Evolutionary conservation across 208 protist genomes (phyloP).

Genomic region (Lotmaria passim): DNA sequence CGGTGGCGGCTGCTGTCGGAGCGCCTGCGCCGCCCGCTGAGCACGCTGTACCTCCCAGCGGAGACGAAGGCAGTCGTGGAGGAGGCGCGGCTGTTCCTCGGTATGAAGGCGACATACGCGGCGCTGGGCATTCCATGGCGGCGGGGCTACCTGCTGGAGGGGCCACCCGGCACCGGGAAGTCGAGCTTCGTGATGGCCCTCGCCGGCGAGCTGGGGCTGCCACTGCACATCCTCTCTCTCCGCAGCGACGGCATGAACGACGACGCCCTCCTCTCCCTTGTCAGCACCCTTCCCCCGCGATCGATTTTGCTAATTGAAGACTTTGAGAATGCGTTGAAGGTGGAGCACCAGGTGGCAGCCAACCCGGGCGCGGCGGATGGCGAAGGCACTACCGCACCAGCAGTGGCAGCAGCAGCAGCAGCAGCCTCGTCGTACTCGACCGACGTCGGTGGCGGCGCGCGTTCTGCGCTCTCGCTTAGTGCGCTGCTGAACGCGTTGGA

Average conservation of each 20-base stretch:
- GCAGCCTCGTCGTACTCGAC: slow-evolving; percentile 20
- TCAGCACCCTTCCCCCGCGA: slow-evolving; percentile 78
- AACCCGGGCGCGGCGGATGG: not conserved
- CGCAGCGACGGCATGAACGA: slow-evolving; percentile 81
- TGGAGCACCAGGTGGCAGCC: not conserved
- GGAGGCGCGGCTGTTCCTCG: slow-evolving; percentile 87
- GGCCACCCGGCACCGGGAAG: slow-evolving; percentile 95
- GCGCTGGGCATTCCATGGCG: slow-evolving; percentile 95
- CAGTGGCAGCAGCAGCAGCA: slow-evolving; percentile 1
- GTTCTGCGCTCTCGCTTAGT: slow-evolving; percentile 87
- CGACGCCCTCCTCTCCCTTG: slow-evolving; percentile 76
- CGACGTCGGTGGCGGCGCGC: slow-evolving; percentile 32
- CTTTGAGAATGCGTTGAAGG: slow-evolving; percentile 91
- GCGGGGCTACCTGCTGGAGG: slow-evolving; percentile 94
- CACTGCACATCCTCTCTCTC: slow-evolving; percentile 93
- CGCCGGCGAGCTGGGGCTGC: slow-evolving; percentile 88
- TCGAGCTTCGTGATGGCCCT: slow-evolving; percentile 92
- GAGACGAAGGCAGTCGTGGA: slow-evolving; percentile 58
- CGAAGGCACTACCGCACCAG: not conserved
- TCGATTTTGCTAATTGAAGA: slow-evolving; percentile 96
- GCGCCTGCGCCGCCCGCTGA: slow-evolving; percentile 64
- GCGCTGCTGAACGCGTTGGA: slow-evolving; percentile 96
- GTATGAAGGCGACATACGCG: slow-evolving; percentile 79
- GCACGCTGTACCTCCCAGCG: slow-evolving; percentile 73
- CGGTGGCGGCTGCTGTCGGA: slow-evolving; percentile 75